phyloP scores from a whole-genome alignment of 108 stramenopile genomes.

The Fragilariopsis cylindrus region DNA sequence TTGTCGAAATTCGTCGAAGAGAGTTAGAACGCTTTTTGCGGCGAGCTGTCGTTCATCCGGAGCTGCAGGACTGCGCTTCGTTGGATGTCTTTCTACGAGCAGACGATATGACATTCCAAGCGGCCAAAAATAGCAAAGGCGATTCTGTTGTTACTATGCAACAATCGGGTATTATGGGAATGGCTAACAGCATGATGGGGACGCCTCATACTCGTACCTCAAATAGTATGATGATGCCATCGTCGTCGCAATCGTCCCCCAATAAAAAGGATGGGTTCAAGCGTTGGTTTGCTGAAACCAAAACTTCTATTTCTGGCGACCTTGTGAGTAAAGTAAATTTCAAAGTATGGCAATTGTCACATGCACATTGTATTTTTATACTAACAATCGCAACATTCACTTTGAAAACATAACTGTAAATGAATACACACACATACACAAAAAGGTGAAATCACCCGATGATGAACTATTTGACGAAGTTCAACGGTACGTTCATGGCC shows the following conservation, averaged over 20 bases:
- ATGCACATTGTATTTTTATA: neutral
- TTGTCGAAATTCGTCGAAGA: conserved; percentile 81
- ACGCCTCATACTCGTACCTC: neutral
- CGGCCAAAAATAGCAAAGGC: conserved; percentile 67
- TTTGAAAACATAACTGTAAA: too few species aligned
- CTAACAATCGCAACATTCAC: neutral
- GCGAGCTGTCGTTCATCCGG: conserved; percentile 88
- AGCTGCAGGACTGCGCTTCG: conserved; percentile 74
- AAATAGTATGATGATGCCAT: conserved; percentile 23
- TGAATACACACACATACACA: too few species aligned
- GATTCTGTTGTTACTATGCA: conserved; percentile 24
- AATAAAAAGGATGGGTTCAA: conserved; percentile 75
- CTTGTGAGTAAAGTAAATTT: conserved; percentile 42
- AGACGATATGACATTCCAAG: conserved; percentile 85
- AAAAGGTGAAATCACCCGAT: conserved; percentile 57
- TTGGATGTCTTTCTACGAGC: conserved; percentile 90
- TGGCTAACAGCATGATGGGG: neutral
- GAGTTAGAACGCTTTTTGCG: conserved; percentile 87
- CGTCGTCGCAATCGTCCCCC: conserved; percentile 6
- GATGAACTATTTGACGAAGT: conserved; percentile 94
- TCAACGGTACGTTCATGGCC: conserved; percentile 83
- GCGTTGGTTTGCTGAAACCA: conserved; percentile 89
- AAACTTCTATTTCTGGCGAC: conserved; percentile 78
- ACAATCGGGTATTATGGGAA: conserved; percentile 18
- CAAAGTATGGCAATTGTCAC: too few species aligned